Evolutionary conservation across 2,329 filamentous ascomycete species (phyloP), one percentile per base, ranked within the genome.

Genomic region (Aspergillus puulaauensis): DNA sequence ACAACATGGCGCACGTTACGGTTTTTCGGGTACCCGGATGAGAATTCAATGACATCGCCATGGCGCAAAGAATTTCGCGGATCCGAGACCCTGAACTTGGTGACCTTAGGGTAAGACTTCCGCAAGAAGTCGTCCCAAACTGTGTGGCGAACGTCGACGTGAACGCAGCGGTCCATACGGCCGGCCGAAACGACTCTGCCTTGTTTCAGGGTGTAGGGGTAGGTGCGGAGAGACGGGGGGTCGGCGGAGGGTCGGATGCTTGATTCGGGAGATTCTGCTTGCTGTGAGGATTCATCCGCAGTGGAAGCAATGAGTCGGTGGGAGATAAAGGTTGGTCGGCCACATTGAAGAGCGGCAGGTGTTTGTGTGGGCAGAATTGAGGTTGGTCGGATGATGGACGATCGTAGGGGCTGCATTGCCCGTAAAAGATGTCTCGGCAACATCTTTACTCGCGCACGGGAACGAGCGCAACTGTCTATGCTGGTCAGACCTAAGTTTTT

Each of bases 11-110:
- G 66, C 49, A 78, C 75, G 21, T 64, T 64, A 12, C 72, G 70
- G 54, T 73, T 73, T 63, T 74, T 73, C 2, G 72, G 73, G 15
- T 65, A 69, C 1, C 75, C 76, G 7, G 73, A 76, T 54, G 74
- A 73, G 58, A 78, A 78, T 59, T 78, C 74, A 56, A 78, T 74
- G 51, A 77, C 73, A 53, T 78, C 76, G n/a, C 76, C 76, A 40
- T 75, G 69, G 41, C 75, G 73, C 37, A 77, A 68, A 7, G 75
- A 77, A 62, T 77, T 70, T 54, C 64, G 68, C 12, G 76, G 76
- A 58, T 78, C 76, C 1, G 70, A 66, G 1, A 78, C 75, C 7
- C 73, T 61, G 58, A 67, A 72, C 12, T 63, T 66, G 12, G 67
- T 73, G 40, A 69, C 66, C 54, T 72, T 65, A 2, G 72, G 71